Percentiles rank a stretch among this genome's conserved stretches.
Evolutionary conservation across 352 stramenopile genomes (phyloP).

Genomic region (Phytophthora europaea): DNA sequence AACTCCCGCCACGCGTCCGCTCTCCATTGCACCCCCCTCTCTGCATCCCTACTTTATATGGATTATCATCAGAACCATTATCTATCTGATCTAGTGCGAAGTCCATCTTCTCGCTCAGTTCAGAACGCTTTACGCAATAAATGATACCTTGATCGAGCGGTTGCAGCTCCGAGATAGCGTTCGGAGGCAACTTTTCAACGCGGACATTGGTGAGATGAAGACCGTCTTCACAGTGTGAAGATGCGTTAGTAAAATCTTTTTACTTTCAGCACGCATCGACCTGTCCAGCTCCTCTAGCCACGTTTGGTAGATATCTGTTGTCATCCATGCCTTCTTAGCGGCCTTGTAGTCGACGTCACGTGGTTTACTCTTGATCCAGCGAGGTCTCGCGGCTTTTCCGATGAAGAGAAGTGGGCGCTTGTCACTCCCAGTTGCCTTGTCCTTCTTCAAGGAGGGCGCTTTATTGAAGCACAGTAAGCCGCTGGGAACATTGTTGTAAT

Average conservation of each 20-base stretch:
- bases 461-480: too few species aligned
- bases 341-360: constrained; percentile 5
- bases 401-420: constrained; percentile 10
- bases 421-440: constrained; percentile 9
- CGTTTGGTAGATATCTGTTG: background rate
- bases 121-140: constrained; percentile 7
- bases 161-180: constrained; percentile 12
- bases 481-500: too few species aligned
- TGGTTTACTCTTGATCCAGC: constrained; percentile 4
- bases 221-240: too few species aligned
- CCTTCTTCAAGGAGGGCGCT: constrained; percentile 1
- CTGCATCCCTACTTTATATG: too few species aligned
- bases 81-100: too few species aligned
- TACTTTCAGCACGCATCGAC: too few species aligned
- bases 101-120: constrained; percentile 11
- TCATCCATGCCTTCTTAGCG: constrained; percentile 15
- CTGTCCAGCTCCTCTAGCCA: constrained; percentile 9
- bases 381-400: constrained; percentile 5
- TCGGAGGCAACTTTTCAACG: constrained; percentile 8
- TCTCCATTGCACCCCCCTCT: too few species aligned
- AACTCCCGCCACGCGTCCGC: too few species aligned
- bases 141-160: constrained; percentile 20
- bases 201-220: too few species aligned
- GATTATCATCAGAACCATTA: too few species aligned
- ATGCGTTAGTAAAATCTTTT: too few species aligned